Conservation (phyloP, 768 basidiomycete species). For the Lactarius hatsudake region DNA sequence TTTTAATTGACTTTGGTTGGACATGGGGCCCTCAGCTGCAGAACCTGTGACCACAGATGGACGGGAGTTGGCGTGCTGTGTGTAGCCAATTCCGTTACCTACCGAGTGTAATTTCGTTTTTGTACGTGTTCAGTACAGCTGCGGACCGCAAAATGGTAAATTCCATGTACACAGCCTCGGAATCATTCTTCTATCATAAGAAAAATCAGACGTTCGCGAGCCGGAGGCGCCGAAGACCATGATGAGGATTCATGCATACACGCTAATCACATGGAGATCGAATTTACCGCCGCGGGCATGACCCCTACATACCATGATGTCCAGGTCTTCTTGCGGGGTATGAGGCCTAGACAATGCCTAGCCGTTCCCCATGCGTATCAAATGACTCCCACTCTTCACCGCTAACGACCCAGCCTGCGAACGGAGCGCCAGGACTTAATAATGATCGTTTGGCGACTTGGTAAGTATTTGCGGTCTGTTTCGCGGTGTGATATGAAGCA, state of each 20-base stretch:
- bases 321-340: background rate
- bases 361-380: constrained; percentile 24
- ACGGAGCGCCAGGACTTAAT: constrained; percentile 43
- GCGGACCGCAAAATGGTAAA: background rate
- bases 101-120: background rate
- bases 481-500: constrained; percentile 46
- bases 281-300: background rate
- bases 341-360: background rate
- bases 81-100: background rate
- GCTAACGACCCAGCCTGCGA: constrained; percentile 62
- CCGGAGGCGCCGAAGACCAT: background rate
- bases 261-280: background rate
- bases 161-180: background rate
- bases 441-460: constrained; percentile 51
- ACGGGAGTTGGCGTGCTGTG: background rate
- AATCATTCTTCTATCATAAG: constrained; percentile 1
- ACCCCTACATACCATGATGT: background rate
- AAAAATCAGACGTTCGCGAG: constrained; percentile 5
- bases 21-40: background rate
- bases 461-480: constrained; percentile 44
- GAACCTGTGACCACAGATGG: background rate
- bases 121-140: constrained; percentile 3
- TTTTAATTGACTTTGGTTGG: background rate
- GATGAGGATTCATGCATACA: background rate
- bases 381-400: constrained; percentile 57